Percentiles rank a stretch among this genome's conserved stretches.
Conservation (phyloP, 768 basidiomycete species). For the Tricholoma furcatifolium region DNA sequence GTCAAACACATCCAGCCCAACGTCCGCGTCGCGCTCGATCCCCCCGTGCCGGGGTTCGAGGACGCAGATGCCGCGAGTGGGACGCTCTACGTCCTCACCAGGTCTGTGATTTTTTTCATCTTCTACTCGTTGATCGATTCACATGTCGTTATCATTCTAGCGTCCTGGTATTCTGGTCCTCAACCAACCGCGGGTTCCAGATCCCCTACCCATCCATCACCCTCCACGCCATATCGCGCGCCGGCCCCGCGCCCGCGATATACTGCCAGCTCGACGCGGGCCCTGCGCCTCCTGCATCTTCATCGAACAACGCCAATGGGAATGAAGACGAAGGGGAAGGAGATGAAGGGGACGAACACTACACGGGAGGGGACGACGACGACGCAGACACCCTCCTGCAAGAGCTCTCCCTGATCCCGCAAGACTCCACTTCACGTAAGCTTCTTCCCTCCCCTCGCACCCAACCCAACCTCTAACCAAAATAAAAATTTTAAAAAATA, state of each 20-base stretch:
- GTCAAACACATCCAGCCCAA: slow-evolving; percentile 72
- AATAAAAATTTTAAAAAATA: not conserved
- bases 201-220: slow-evolving; percentile 89
- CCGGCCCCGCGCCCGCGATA: slow-evolving; percentile 63
- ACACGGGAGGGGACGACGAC: slow-evolving; percentile 22
- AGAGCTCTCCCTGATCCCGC: slow-evolving; percentile 78
- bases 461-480: not conserved
- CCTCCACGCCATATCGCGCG: slow-evolving; percentile 87
- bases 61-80: slow-evolving; percentile 54
- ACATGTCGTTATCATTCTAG: slow-evolving; percentile 34
- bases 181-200: slow-evolving; percentile 57
- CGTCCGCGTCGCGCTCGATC: slow-evolving; percentile 70
- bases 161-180: slow-evolving; percentile 66
- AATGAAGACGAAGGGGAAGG: slow-evolving; percentile 26
- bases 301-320: slow-evolving; percentile 8
- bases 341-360: slow-evolving; percentile 9
- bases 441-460: not conserved
- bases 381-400: slow-evolving; percentile 56
- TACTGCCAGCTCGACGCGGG: slow-evolving; percentile 93
- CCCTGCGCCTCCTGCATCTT: too few species aligned
- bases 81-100: slow-evolving; percentile 83
- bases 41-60: slow-evolving; percentile 60
- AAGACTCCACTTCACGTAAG: slow-evolving; percentile 58
- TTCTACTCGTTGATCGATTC: slow-evolving; percentile 1
- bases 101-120: slow-evolving; percentile 40